Base-by-base conservation (phyloP, 1,284 basidiomycete genomes). In the Fomitopsis schrenkii region DNA sequence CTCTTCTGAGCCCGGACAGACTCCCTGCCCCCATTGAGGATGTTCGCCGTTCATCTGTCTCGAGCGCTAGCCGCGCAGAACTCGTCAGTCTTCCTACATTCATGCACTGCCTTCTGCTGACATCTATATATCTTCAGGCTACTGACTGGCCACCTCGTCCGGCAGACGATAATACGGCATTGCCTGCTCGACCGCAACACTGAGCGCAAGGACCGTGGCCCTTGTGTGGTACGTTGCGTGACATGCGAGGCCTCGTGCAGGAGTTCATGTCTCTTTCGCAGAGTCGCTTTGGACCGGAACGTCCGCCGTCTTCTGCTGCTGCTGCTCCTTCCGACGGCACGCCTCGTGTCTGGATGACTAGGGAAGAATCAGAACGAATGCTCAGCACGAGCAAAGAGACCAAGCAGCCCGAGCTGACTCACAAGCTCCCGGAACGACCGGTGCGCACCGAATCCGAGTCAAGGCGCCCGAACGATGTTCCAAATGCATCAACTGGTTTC, bases 261-360 rank as follows among this genome's bases (percentile, higher is more conserved):
- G 26, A 35, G 10, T 50, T 55, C 22, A 55, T 14, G 7, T 33
- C 33, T 2, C n/a, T 33, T 1, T 26, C 53, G n/a, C 26, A 59
- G 58, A 54, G 48, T 44, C 58, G 58, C 2, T 59, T 59, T 36
- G 58, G 52, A 0, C 50, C 50, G 30, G 58, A 59, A 17, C 30
- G 15, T n/a, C 14, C 35, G 7, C 38, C n/a, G 15, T 26, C 19
- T 3, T 19, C 50, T 15, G 9, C 36, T 41, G 50, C 50, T 7
- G 19, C 52, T 22, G n/a, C n/a, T 14, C 52, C 56, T 22, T 9
- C 55, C 5, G 19, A 56, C 5, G 26, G 6, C 7, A 19, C 33
- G 12, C 56, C 56, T 22, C 56, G 56, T 17, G 19, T 57, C 56
- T 57, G 56, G 56, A 45, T 57, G 28, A 57, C 56, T 2, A 44